Evolutionary conservation across 164 flowering plant species (phyloP).

Genomic region (Hamamelis virginiana): DNA sequence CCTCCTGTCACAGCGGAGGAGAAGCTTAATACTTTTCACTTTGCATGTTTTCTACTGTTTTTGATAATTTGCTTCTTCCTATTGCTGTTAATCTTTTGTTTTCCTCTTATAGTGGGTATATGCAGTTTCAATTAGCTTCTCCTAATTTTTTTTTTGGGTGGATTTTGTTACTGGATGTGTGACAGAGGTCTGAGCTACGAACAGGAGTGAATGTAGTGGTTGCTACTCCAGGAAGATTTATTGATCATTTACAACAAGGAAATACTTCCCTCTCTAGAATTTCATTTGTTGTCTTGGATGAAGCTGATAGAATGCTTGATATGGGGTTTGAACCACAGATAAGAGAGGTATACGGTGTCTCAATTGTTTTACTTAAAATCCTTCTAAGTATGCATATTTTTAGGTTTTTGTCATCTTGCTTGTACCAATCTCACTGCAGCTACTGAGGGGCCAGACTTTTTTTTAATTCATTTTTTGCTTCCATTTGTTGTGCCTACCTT

Average conservation of each 20-base stretch:
- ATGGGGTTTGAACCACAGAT: conserved; percentile 79
- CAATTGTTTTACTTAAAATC: not conserved
- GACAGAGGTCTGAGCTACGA: conserved; percentile 39
- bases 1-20: not conserved
- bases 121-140: not conserved
- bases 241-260: conserved; percentile 60
- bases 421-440: not conserved
- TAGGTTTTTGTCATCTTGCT: conserved; percentile 1
- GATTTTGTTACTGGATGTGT: conserved; percentile 11
- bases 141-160: conserved; percentile 1
- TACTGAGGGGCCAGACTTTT: not conserved
- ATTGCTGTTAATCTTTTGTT: not conserved
- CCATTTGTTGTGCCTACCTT: not conserved
- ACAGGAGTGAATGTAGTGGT: conserved; percentile 59
- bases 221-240: conserved; percentile 78
- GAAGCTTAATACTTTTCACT: not conserved
- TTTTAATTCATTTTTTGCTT: not conserved
- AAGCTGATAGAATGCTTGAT: conserved; percentile 80
- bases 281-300: conserved; percentile 60
- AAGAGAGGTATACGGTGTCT: conserved; percentile 29
- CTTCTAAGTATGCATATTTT: not conserved
- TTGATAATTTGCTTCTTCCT: not conserved
- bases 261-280: conserved; percentile 49
- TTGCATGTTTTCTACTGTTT: too few relatives aligned
- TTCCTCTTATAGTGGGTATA: not conserved